Evolutionary conservation across 1,284 basidiomycete species (phyloP).

Genomic region (Cystobasidium pallidum): DNA sequence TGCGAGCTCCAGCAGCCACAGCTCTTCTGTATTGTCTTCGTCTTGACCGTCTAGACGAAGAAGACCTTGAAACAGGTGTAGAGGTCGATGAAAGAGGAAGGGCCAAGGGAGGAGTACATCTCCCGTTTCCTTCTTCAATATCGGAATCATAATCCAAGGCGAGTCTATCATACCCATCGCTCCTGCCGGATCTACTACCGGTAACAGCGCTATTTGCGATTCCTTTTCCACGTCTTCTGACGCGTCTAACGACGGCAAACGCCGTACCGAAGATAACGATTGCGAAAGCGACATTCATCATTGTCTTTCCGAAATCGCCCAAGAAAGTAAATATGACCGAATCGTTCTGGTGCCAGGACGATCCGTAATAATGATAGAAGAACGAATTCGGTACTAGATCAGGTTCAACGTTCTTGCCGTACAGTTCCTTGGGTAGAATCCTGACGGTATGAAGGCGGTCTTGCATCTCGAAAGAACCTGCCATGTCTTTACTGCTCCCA

Average conservation of each 20-base stretch:
- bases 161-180: not conserved
- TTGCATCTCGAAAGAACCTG: constrained; percentile 54
- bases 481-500: not conserved
- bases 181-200: not conserved
- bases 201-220: not conserved
- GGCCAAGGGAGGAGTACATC: not conserved
- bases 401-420: constrained; percentile 91
- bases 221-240: not conserved
- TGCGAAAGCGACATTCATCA: constrained; percentile 78
- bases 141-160: constrained; percentile 17
- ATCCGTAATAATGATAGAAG: constrained; percentile 85
- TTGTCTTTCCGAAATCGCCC: constrained; percentile 76
- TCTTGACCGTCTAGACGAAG: not conserved
- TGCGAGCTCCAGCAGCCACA: constrained; percentile 1
- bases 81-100: not conserved
- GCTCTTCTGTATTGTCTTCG: constrained; percentile 16
- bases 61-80: not conserved
- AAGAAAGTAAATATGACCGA: constrained; percentile 55
- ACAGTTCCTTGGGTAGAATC: constrained; percentile 87
- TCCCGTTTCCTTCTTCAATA: constrained; percentile 17
- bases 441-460: constrained; percentile 66
- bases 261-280: constrained; percentile 69
- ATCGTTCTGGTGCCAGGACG: constrained; percentile 70
- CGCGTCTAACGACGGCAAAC: constrained; percentile 6
- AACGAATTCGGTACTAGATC: constrained; percentile 86